A percentile compares a stretch with the other conserved stretches of the same genome.
phyloP scores from a whole-genome alignment of 192 early-diverging fungal species.

The Thamnidium elegans region DNA sequence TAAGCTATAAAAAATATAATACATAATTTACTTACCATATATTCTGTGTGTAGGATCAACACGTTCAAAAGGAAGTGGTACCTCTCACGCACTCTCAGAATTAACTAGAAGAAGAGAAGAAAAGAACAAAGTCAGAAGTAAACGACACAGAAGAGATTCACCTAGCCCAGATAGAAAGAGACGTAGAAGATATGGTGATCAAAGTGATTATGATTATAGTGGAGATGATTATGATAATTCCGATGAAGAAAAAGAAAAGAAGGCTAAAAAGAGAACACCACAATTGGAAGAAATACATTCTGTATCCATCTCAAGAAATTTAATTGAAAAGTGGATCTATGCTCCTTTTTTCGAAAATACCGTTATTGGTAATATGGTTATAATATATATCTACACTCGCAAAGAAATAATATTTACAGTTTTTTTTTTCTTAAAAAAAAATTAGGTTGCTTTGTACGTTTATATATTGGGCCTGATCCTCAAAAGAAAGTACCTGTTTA shows the following conservation, averaged over 20 bases:
- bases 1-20: not conserved
- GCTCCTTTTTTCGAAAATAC: constrained; percentile 67
- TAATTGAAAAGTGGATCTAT: constrained; percentile 73
- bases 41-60: constrained; percentile 42
- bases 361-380: constrained; percentile 40
- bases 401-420: too few species aligned
- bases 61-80: constrained; percentile 47
- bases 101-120: constrained; percentile 58
- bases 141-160: constrained; percentile 28
- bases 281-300: constrained; percentile 61
- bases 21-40: not conserved
- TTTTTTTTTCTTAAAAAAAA: too few species aligned
- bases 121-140: constrained; percentile 29
- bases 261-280: constrained; percentile 40
- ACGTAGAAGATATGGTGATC: constrained; percentile 21
- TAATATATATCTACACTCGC: not conserved
- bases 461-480: constrained; percentile 57
- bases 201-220: constrained; percentile 33
- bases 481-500: constrained; percentile 56
- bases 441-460: constrained; percentile 60
- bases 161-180: constrained; percentile 34
- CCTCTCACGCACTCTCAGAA: constrained; percentile 44
- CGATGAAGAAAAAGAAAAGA: constrained; percentile 38
- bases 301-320: constrained; percentile 60
- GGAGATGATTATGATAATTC: constrained; percentile 29